Base-by-base conservation (phyloP, 2,329 filamentous ascomycete species). In the Hypoxylon sp. region DNA sequence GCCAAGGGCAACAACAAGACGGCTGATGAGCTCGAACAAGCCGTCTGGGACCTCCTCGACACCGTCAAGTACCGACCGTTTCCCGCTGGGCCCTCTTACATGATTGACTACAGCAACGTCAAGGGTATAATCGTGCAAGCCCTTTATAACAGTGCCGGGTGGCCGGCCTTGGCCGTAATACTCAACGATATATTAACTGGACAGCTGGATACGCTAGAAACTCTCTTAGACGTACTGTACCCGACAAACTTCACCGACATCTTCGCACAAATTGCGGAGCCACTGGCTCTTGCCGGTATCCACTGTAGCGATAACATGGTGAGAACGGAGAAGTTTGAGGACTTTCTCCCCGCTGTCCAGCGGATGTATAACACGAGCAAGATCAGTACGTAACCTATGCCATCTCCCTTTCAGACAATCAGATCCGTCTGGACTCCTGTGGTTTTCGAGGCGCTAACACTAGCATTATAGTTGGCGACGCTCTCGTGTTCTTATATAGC, bases 11-110 rank as follows among this genome's bases (percentile, higher is more conserved):
- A 68, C 56, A 69, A 65, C 27, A 75, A 75, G 37, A 78, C 77
- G 0, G 74, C 72, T 0, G 75, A 67, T 0, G 78, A 80, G 32
- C 82, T 83, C 11, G 80, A 82, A 47, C 78, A 78, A 5, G 81
- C 85, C 62, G 50, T 74, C 27, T 74, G 71, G 63, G 66, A 69
- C 5, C 58, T 76, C 0, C 67, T 78, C 32, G 73, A 78, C 1
- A 53, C 52, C 5, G 47, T 78, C 53, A 77, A 74, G 45, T 65
- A 65, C 32, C 63, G 70, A 5, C 77, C 78, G 2, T 46, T 78
- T 21, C 54, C 73, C 1, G 19, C 74, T 25, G 63, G 67, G 2
- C 59, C 55, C 47, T 60, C 55, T 47, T 37, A 32, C 14, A 32
- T 76, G 1, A 3, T 78, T 23, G 73, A 76, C 58, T 76, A 76